A percentile compares a stretch with the other conserved stretches of the same genome.
Evolutionary conservation across 345 rosid species (phyloP).

Genomic region (Cardiospermum halicacabum): DNA sequence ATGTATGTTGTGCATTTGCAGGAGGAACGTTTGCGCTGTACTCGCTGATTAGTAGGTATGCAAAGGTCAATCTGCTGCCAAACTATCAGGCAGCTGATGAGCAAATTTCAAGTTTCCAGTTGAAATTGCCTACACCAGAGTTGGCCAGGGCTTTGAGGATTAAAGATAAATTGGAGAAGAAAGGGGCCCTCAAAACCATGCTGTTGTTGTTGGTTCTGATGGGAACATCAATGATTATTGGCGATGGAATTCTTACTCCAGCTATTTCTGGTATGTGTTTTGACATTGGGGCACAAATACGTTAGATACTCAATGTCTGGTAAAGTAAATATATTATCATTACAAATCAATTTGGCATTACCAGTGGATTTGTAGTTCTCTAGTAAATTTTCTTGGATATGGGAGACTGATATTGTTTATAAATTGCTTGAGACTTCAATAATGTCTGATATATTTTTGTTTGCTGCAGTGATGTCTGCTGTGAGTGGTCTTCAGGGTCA

Average conservation of each 20-base stretch:
- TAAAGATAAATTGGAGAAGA: slow-evolving; percentile 75
- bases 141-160: slow-evolving; percentile 74
- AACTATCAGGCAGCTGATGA: slow-evolving; percentile 96
- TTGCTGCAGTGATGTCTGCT: slow-evolving; percentile 90
- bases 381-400: neutral
- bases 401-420: neutral
- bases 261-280: slow-evolving; percentile 76
- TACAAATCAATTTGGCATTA: neutral
- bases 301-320: neutral
- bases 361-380: neutral
- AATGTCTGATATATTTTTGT: slow-evolving; percentile 6
- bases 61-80: slow-evolving; percentile 80
- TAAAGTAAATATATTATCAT: neutral
- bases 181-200: slow-evolving; percentile 63
- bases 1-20: slow-evolving; percentile 32
- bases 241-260: slow-evolving; percentile 94
- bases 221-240: slow-evolving; percentile 98
- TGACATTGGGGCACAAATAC: neutral
- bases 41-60: slow-evolving; percentile 86
- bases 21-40: slow-evolving; percentile 98
- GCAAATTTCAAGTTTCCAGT: slow-evolving; percentile 80
- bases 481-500: slow-evolving; percentile 88
- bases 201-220: slow-evolving; percentile 76
- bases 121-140: slow-evolving; percentile 93
- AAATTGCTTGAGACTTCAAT: neutral